A percentile compares a stretch with the other conserved stretches of the same genome.
These are phyloP conservation scores for Paramyrothecium sp. DNA, from an alignment of 2,329 filamentous ascomycete species.

Conservation along the genomic window DNA sequence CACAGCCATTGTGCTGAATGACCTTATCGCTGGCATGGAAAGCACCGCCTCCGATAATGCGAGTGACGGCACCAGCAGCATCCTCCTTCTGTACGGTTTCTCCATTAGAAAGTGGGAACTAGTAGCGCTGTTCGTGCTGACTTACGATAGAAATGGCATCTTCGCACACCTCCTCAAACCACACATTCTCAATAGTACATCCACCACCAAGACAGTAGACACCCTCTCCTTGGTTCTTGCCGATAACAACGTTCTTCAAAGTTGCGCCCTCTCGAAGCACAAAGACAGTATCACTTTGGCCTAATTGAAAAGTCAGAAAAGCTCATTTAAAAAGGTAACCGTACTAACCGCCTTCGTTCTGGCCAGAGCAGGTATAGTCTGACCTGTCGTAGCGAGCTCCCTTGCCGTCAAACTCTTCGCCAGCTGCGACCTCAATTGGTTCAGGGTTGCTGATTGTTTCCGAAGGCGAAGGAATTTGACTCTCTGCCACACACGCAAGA, in stretches of 20 bases:
- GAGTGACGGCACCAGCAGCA: slow-evolving; percentile 32
- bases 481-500: background rate
- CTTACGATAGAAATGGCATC: slow-evolving; percentile 24
- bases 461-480: background rate
- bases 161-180: slow-evolving; percentile 38
- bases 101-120: too few relatives aligned
- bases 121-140: background rate
- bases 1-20: slow-evolving; percentile 46
- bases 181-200: slow-evolving; percentile 39
- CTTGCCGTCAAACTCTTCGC: background rate
- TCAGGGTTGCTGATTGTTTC: background rate
- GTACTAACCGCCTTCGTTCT: background rate
- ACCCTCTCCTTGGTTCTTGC: slow-evolving; percentile 41
- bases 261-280: slow-evolving; percentile 38
- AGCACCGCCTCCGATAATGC: slow-evolving; percentile 37
- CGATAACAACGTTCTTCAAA: slow-evolving; percentile 44
- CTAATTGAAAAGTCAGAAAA: background rate
- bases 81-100: slow-evolving; percentile 23
- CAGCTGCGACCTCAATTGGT: background rate
- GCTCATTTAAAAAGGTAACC: too few relatives aligned
- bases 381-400: background rate
- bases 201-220: slow-evolving; percentile 40
- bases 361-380: background rate
- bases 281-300: slow-evolving; percentile 23
- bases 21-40: slow-evolving; percentile 43